Evolutionary conservation across 2,329 filamentous ascomycete genomes (phyloP), one percentile per base, ranked within the genome.

Genomic region (Whalleya microplaca): DNA sequence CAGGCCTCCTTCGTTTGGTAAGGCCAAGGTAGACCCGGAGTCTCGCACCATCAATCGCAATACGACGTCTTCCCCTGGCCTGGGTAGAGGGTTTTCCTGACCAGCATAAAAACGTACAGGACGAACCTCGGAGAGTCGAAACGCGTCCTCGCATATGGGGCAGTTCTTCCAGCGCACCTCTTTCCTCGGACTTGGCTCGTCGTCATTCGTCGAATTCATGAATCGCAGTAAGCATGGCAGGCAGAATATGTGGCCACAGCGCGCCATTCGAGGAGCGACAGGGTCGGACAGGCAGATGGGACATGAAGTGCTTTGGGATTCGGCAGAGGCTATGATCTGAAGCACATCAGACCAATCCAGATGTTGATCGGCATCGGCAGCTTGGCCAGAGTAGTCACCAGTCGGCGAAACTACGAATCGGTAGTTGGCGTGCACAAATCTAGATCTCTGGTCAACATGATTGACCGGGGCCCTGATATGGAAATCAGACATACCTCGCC

Each of bases 231-330:
- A 76, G 71, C 95, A 99, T 5, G 95, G 88, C 32, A 98, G 78
- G 71, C 95, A 99, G 72, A 97, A 98, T 12, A 99, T 96, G 71
- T 99, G 95, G 1, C 95, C 95, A 69, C 95, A 99, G 70, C 89
- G 94, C 42, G 95, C 93, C 94, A 99, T 99, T 53, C 95, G 87
- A 29, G 95, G 93, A 7, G 95, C 95, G 18, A 96, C 91, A 1
- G 95, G 95, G 53, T 90, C 91, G 1, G 90, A 96, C 23, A 99
- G 84, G 70, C 95, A 99, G 52, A 99, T 99, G 0, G 95, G 95
- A 71, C 95, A 99, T 20, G 90, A 92, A 2, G 93, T 85, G 43
- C 87, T 82, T 74, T 99, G 95, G 0, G 93, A 96, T 73, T 95
- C 87, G 54, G 90, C 85, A 1, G 94, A 98, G 8, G 91, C 95